phyloP scores from a whole-genome alignment of 129 eudicot genomes.

The Calendula officinalis region DNA sequence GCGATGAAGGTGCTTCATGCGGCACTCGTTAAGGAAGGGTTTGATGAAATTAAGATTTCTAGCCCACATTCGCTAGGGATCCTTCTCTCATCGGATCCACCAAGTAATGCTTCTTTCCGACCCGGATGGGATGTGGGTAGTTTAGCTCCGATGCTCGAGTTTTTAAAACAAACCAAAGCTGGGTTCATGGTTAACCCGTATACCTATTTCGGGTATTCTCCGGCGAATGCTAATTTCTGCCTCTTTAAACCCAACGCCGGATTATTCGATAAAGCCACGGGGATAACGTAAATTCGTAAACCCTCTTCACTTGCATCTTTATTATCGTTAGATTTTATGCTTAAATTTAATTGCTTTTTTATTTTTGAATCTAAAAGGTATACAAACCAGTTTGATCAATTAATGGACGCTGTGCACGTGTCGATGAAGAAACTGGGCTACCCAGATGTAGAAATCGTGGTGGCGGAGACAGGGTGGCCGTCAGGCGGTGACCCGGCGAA shows the following conservation, averaged over 20 bases:
- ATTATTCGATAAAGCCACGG: conserved; percentile 44
- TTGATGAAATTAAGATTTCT: conserved; percentile 54
- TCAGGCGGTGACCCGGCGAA: conserved; percentile 57
- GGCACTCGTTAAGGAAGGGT: conserved; percentile 47
- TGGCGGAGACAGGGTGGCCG: conserved; percentile 97
- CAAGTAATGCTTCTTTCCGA: conserved; percentile 75
- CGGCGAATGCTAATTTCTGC: conserved; percentile 41
- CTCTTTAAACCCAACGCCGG: conserved; percentile 56
- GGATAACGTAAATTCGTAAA: conserved; percentile 33
- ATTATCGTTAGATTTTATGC: neutral
- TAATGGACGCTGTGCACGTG: conserved; percentile 63
- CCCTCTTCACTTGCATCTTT: neutral
- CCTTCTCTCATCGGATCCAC: conserved; percentile 55
- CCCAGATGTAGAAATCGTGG: conserved; percentile 70
- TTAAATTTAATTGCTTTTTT: neutral
- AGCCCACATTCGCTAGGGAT: conserved; percentile 79
- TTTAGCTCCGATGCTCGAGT: conserved; percentile 69
- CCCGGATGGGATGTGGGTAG: conserved; percentile 89
- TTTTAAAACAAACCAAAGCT: conserved; percentile 50
- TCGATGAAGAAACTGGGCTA: conserved; percentile 75
- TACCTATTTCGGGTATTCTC: conserved; percentile 70
- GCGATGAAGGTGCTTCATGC: conserved; percentile 69
- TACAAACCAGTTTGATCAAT: conserved; percentile 68
- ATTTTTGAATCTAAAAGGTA: conserved; percentile 29
- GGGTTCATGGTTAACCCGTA: conserved; percentile 96